phyloP scores from a whole-genome alignment of 2,329 filamentous ascomycete genomes.

The Paraphoma sp. region DNA sequence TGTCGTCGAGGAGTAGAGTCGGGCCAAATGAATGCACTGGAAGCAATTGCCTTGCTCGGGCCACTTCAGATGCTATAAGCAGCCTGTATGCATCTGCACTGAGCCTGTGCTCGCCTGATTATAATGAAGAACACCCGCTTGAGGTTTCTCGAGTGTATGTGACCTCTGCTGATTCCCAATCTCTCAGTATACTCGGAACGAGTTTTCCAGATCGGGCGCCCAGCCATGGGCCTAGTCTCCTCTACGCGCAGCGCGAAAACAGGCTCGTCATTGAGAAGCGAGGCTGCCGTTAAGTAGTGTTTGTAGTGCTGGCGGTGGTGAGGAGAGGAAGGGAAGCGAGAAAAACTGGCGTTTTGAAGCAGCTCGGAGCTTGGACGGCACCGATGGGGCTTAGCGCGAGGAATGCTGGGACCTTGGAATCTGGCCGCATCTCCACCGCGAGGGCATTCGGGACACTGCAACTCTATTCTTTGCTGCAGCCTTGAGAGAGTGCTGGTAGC shows the following conservation, averaged over 20 bases:
- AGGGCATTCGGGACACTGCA: conserved; percentile 35
- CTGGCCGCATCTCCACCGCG: conserved; percentile 38
- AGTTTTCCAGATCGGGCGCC: conserved; percentile 72
- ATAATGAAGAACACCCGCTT: too few relatives aligned
- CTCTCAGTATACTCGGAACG: conserved; percentile 68
- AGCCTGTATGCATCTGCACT: too few relatives aligned
- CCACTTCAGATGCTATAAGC: too few relatives aligned
- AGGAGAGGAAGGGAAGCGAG: conserved; percentile 50
- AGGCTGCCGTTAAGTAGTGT: conserved; percentile 68
- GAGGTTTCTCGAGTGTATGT: conserved; percentile 50
- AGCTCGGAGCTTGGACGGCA: conserved; percentile 22
- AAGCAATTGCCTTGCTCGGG: too few relatives aligned
- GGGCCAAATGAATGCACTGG: too few relatives aligned
- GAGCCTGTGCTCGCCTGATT: too few relatives aligned
- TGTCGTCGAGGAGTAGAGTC: too few relatives aligned
- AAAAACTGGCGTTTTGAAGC: conserved; percentile 41
- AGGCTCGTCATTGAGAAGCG: conserved; percentile 58
- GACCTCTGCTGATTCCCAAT: conserved; percentile 77
- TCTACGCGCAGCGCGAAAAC: conserved; percentile 76
- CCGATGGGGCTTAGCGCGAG: conserved; percentile 13
- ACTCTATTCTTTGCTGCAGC: conserved; percentile 12
- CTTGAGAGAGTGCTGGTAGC: conserved; percentile 13
- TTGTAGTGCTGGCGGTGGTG: conserved; percentile 61
- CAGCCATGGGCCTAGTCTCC: conserved; percentile 68
- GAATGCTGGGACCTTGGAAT: conserved; percentile 35